Percentiles rank a stretch among this genome's conserved stretches.
Conservation (phyloP, 805 yeast genomes). For the Kluyveromyces wickerhamii region DNA sequence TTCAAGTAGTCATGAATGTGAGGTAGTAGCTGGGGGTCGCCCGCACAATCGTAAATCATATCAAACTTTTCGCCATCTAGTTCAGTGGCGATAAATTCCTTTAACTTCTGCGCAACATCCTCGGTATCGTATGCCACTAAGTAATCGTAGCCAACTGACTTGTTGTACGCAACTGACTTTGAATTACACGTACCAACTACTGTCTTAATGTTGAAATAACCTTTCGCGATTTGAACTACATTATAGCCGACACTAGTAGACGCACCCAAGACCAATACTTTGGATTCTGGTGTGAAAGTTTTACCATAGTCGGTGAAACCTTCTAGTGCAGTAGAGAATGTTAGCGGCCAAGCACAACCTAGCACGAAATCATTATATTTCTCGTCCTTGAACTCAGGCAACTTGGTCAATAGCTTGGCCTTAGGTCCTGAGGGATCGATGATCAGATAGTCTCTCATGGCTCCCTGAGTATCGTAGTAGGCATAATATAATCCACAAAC, state of each 20-base stretch:
- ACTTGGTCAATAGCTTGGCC: slow-evolving; percentile 28
- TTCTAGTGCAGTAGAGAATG: slow-evolving; percentile 52
- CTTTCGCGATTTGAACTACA: slow-evolving; percentile 49
- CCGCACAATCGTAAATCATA: slow-evolving; percentile 56
- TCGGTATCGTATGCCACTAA: slow-evolving; percentile 47
- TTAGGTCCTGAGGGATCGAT: slow-evolving; percentile 27
- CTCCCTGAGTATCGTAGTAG: slow-evolving; percentile 29
- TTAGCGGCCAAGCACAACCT: slow-evolving; percentile 53
- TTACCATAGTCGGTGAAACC: slow-evolving; percentile 30
- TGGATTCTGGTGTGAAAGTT: slow-evolving; percentile 35
- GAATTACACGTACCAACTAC: slow-evolving; percentile 53
- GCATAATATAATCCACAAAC: slow-evolving; percentile 22
- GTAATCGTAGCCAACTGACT: slow-evolving; percentile 49
- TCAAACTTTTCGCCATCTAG: slow-evolving; percentile 43
- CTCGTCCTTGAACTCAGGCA: slow-evolving; percentile 11
- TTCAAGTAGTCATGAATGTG: slow-evolving; percentile 38
- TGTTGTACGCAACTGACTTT: slow-evolving; percentile 37
- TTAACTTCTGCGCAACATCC: slow-evolving; percentile 31
- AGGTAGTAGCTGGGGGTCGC: slow-evolving; percentile 44
- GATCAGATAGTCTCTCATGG: slow-evolving; percentile 41
- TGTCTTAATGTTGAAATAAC: slow-evolving; percentile 36
- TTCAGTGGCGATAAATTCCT: slow-evolving; percentile 22
- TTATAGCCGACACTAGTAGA: slow-evolving; percentile 61
- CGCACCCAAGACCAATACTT: slow-evolving; percentile 63
- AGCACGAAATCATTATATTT: slow-evolving; percentile 17